Conservation (phyloP, 495 filamentous ascomycete genomes). For the Aspergillus conjunctus region DNA sequence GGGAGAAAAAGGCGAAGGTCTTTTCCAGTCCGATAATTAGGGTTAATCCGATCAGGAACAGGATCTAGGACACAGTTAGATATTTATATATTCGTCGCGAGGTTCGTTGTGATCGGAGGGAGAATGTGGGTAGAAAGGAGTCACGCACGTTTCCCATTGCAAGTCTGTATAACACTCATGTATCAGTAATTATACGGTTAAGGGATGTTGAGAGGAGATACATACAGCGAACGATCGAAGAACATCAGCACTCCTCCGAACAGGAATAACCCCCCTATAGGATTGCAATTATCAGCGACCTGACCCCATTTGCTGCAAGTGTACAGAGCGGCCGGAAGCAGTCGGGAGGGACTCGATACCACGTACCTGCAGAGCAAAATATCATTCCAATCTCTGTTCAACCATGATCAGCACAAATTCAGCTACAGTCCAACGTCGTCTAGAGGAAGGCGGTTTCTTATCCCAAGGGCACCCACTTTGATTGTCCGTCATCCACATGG, state of each 20-base stretch:
- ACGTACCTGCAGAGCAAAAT: conserved; percentile 89
- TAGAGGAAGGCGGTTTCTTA: too few species aligned
- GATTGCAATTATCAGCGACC: conserved; percentile 4
- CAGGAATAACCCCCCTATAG: conserved; percentile 84
- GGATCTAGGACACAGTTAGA: conserved; percentile 61
- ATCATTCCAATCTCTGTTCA: conserved; percentile 84
- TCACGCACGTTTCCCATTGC: conserved; percentile 81
- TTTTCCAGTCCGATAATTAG: conserved; percentile 94
- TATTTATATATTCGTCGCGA: conserved; percentile 13
- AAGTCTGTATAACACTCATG: conserved; percentile 51
- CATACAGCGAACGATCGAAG: conserved; percentile 92
- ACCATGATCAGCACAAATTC: conserved; percentile 21
- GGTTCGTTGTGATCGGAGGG: not conserved
- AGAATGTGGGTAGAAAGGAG: conserved; percentile 1
- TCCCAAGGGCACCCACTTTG: conserved; percentile 68
- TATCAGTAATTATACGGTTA: conserved; percentile 6
- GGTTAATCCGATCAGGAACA: conserved; percentile 94
- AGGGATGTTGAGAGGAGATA: conserved; percentile 2
- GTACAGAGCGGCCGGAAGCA: not conserved
- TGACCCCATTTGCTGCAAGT: not conserved
- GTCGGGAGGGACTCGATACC: not conserved
- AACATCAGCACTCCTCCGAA: conserved; percentile 92
- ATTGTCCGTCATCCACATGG: conserved; percentile 94
- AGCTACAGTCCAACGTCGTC: not conserved
- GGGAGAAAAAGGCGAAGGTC: conserved; percentile 89